Base-by-base conservation (phyloP, 371 early-diverging fungal genomes). In the Chytridiales sp. region DNA sequence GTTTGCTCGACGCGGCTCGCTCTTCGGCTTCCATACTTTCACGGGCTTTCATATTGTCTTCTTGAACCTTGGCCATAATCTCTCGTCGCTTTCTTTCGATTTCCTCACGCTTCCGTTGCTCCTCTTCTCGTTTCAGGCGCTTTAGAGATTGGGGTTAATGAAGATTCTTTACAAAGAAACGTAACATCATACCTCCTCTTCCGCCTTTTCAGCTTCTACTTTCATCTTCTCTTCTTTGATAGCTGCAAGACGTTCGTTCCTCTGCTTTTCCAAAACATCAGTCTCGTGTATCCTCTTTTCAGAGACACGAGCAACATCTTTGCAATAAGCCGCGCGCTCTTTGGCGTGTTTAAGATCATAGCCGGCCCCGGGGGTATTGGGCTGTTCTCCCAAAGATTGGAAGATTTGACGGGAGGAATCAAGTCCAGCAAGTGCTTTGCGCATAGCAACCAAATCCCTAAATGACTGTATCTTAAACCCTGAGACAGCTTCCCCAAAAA, bases 101-200 rank as follows among this genome's bases (percentile, higher is more conserved):
- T 30, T 71, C 70, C 50, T 78, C 77, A 31, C 46, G 52, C 34
- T 56, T 60, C 8, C 63, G 64, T 62, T 75, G 73, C 47, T 87
- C 85, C 50, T 79, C 69, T 34, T 84, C 75, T 42, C 83, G 80
- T 47, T 81, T 72, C 26, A 79, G 72, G 5, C 88, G 61, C 61
- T 84, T 85, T 4, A n/a, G n/a, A n/a, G n/a, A n/a, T n/a, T n/a
- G n/a, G n/a, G n/a, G 72, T 62, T 30, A 73, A 72, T 3, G 88
- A 61, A 9, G 85, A 85, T 29, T 84, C 82, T 77, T 69, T 17
- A 82, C 80, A 56, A 89, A 81, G 29, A 87, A 85, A 6, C 78
- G 38, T 87, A 87, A 61, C 83, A 85, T 24, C 74, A 68, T 21
- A 85, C 80, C 42, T 73, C 73, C 32, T 84, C 77, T n/a, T 75